Percentiles rank a stretch among this genome's conserved stretches.
phyloP scores from a whole-genome alignment of 352 stramenopile species.

The Phytopythium cucurbitacearum region DNA sequence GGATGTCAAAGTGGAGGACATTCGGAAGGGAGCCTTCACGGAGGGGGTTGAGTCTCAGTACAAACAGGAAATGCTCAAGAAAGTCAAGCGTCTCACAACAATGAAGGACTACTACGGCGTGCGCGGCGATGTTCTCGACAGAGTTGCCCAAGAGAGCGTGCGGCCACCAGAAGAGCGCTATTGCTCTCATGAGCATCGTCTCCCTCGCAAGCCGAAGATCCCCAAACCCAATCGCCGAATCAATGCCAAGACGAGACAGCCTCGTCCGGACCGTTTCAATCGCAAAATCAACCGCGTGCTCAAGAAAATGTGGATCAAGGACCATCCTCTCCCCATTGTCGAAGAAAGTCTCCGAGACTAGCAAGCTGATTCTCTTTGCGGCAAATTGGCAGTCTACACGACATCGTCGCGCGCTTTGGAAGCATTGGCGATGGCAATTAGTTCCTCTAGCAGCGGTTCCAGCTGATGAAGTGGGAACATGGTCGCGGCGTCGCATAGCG shows the following conservation, averaged over 20 bases:
- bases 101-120: slow-evolving; percentile 56
- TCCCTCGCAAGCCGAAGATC: slow-evolving; percentile 66
- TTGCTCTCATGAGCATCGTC: slow-evolving; percentile 13
- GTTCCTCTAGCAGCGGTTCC: slow-evolving; percentile 55
- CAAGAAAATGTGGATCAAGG: slow-evolving; percentile 58
- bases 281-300: slow-evolving; percentile 82
- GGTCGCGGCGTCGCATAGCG: slow-evolving; percentile 65
- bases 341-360: slow-evolving; percentile 73
- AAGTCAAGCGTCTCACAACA: slow-evolving; percentile 37
- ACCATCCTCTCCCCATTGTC: slow-evolving; percentile 61
- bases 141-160: slow-evolving; percentile 27
- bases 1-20: slow-evolving; percentile 39
- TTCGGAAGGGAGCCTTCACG: slow-evolving; percentile 46
- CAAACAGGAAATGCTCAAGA: slow-evolving; percentile 52
- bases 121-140: slow-evolving; percentile 41
- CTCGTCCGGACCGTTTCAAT: slow-evolving; percentile 64
- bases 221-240: slow-evolving; percentile 43
- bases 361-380: slow-evolving; percentile 12
- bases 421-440: slow-evolving; percentile 66
- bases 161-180: slow-evolving; percentile 16
- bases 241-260: slow-evolving; percentile 40
- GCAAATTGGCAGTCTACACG: not conserved
- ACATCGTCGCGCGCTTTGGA: slow-evolving; percentile 27
- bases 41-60: slow-evolving; percentile 49
- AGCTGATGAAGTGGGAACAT: slow-evolving; percentile 75